These are phyloP conservation scores for Globisporangium canariense DNA, from an alignment of 352 stramenopile genomes.

Conservation along the genomic window DNA sequence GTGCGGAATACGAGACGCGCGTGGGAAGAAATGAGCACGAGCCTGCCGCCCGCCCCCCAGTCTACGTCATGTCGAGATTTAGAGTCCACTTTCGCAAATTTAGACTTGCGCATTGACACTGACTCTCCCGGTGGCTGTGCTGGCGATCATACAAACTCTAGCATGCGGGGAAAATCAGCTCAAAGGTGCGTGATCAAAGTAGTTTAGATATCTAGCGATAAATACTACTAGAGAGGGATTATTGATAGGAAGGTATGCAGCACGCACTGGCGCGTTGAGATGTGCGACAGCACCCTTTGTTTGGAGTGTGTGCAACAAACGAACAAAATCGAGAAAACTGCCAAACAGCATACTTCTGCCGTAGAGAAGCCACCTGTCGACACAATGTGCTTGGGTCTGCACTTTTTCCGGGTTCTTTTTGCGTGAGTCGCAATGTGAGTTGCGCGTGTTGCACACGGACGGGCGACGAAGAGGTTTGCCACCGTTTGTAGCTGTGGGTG, in stretches of 20 bases:
- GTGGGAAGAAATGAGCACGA: conserved; percentile 9
- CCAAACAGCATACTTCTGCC: not conserved
- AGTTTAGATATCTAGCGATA: too few relatives aligned
- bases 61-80: conserved; percentile 8
- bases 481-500: too few relatives aligned
- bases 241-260: not conserved
- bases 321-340: conserved; percentile 6
- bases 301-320: conserved; percentile 11
- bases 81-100: conserved; percentile 2
- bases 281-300: conserved; percentile 11
- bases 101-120: conserved; percentile 8
- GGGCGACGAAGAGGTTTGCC: too few relatives aligned
- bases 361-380: not conserved
- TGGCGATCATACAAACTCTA: not conserved
- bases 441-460: too few relatives aligned
- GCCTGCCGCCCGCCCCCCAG: not conserved
- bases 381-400: not conserved
- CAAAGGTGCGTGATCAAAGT: too few relatives aligned
- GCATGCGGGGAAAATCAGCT: not conserved
- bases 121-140: not conserved
- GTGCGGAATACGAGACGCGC: conserved; percentile 6
- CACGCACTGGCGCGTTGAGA: conserved; percentile 2
- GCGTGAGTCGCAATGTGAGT: too few relatives aligned
- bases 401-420: not conserved
- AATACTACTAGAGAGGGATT: not conserved